A percentile compares a stretch with the other conserved stretches of the same genome.
Conservation (phyloP, 352 stramenopile genomes). For the Phytophthora capsici region DNA sequence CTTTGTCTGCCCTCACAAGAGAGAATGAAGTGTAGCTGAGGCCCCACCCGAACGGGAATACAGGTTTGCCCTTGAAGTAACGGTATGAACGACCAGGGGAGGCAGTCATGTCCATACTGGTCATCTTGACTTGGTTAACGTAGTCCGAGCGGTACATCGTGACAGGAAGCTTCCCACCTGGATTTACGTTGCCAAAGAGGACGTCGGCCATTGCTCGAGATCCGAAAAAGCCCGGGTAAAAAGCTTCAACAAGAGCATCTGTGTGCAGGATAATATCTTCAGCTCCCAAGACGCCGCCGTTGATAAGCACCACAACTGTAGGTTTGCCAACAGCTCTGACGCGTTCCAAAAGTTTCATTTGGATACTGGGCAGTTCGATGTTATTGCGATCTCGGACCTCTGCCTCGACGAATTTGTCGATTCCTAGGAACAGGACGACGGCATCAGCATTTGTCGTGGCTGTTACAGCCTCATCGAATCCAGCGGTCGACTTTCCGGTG, state of each 20-base stretch:
- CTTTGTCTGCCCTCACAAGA: conserved; percentile 8
- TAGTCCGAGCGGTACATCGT: conserved; percentile 83
- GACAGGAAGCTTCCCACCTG: conserved; percentile 72
- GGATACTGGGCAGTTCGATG: conserved; percentile 60
- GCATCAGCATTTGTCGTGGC: conserved; percentile 39
- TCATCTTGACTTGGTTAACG: conserved; percentile 62
- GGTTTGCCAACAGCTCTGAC: conserved; percentile 41
- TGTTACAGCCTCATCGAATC: conserved; percentile 48
- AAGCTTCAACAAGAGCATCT: conserved; percentile 65
- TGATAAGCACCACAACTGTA: conserved; percentile 80
- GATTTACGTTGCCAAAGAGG: conserved; percentile 81
- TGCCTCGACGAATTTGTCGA: conserved; percentile 69
- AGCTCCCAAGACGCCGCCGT: conserved; percentile 77
- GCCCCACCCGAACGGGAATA: conserved; percentile 87
- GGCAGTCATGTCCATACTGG: conserved; percentile 86
- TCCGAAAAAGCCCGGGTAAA: conserved; percentile 77
- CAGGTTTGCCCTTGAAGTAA: conserved; percentile 82
- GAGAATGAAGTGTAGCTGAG: conserved; percentile 86
- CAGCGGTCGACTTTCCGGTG: conserved; percentile 47
- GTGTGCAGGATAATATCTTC: conserved; percentile 63
- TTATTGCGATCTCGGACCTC: conserved; percentile 68
- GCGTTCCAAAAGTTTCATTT: conserved; percentile 66
- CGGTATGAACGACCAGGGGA: conserved; percentile 85
- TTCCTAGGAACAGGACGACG: conserved; percentile 77
- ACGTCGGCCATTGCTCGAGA: conserved; percentile 71